Percentiles rank a stretch among this genome's conserved stretches.
phyloP scores from a whole-genome alignment of 2,329 filamentous ascomycete species.

The Dactylonectria macrodidyma region DNA sequence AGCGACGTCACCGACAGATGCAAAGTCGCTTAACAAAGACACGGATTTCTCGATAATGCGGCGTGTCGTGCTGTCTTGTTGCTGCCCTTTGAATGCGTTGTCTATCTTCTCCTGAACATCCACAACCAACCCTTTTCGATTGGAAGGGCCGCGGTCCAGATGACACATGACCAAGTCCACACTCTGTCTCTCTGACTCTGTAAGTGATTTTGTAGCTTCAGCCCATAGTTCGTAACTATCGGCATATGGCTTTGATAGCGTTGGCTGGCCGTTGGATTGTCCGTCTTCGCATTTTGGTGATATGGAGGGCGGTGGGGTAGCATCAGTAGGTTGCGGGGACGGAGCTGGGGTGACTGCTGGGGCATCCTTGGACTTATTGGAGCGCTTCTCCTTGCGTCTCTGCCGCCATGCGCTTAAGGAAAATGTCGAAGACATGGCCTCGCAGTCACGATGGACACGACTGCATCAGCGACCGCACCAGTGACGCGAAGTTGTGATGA shows the following conservation, averaged over 20 bases:
- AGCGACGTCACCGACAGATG: constrained; percentile 11
- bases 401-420: too few species aligned
- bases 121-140: neutral
- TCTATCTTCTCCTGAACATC: neutral
- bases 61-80: neutral
- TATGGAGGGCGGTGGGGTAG: too few species aligned
- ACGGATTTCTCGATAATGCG: neutral
- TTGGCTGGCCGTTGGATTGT: neutral
- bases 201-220: neutral
- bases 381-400: too few species aligned
- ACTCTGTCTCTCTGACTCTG: neutral
- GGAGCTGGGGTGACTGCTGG: too few species aligned
- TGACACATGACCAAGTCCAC: neutral
- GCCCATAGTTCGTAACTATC: neutral
- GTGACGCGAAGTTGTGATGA: too few species aligned
- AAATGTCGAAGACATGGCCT: too few species aligned
- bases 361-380: too few species aligned
- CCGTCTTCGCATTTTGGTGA: too few species aligned
- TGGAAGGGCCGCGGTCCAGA: neutral
- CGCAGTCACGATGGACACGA: too few species aligned
- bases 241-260: neutral
- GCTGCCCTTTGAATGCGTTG: neutral
- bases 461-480: too few species aligned
- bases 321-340: too few species aligned
- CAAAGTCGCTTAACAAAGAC: constrained; percentile 3